These are phyloP conservation scores for Plenodomus biglobosus DNA, from an alignment of 2,329 filamentous ascomycete species.

Conservation along the genomic window DNA sequence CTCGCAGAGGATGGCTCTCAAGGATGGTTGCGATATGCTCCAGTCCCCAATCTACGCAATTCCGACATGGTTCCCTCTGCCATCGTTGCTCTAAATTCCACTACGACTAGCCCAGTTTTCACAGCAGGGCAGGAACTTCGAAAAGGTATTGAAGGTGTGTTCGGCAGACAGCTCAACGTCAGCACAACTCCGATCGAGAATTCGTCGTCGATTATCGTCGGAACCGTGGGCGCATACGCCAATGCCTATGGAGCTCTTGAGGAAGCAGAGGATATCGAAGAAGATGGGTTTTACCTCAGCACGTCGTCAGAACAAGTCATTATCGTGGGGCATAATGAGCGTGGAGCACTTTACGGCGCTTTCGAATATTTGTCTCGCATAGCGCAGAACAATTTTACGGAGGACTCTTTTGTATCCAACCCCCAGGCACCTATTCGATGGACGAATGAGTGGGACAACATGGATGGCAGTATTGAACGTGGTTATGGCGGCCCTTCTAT, in stretches of 20 bases:
- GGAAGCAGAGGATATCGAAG: constrained; percentile 48
- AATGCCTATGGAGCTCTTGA: constrained; percentile 38
- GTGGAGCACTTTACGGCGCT: constrained; percentile 68
- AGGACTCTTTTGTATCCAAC: constrained; percentile 54
- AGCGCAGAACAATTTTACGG: constrained; percentile 59
- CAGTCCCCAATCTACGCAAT: constrained; percentile 47
- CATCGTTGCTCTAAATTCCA: constrained; percentile 59
- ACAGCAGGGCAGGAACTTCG: constrained; percentile 62
- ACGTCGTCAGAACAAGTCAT: constrained; percentile 51
- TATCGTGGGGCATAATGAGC: constrained; percentile 67
- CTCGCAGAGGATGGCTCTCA: constrained; percentile 61
- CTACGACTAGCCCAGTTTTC: constrained; percentile 58
- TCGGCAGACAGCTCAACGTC: constrained; percentile 52
- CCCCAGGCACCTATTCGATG: constrained; percentile 65
- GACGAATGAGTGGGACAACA: constrained; percentile 74
- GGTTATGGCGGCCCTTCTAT: constrained; percentile 69
- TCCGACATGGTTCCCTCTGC: constrained; percentile 51
- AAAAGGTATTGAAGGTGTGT: constrained; percentile 59
- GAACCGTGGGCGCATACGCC: constrained; percentile 51
- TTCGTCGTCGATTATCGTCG: constrained; percentile 50
- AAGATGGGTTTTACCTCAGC: constrained; percentile 65
- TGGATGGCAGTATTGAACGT: constrained; percentile 67
- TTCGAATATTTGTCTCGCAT: constrained; percentile 69
- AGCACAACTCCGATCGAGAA: constrained; percentile 21
- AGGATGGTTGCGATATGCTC: constrained; percentile 67